Evolutionary conservation across 176 grass and related monocot species (phyloP), one percentile per base, ranked within the genome.

Genomic region (Triticum turgidum): DNA sequence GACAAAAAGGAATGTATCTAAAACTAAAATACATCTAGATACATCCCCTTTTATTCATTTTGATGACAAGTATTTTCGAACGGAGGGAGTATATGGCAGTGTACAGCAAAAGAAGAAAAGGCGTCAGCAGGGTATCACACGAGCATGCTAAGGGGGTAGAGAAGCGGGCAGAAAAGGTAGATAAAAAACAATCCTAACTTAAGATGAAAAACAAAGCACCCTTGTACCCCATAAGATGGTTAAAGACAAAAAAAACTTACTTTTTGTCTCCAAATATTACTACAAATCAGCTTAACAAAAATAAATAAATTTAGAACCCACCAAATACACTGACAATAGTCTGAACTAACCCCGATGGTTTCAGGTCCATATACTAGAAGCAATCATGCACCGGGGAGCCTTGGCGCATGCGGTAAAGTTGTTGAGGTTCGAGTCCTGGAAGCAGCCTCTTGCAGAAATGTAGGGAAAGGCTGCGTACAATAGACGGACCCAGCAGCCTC

Each of bases 241-340:
- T 74, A 13, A 52, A 52, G 13, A 73, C 52, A 41, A 44, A 45
- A 45, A 22, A 27, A 22, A 5, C 32, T 39, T 21, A 6, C 1
- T 1, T 52, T 85, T 41, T 67, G 77, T 52, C 74, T 77, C 72
- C 11, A 24, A 78, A 29, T 52, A 54, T 6, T 6, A 77, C 44
- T 78, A 24, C 27, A 77, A 25, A 85, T 66, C 22, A 78, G 64
- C 61, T 85, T 27, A 78, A 24, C 7, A 38, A 15, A 65, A 77
- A 35, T 77, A 10, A 77, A 37, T 30, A 30, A 25, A 25, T 30
- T 69, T 13, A 68, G 9, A 78, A 20, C 44, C 18, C 42, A 85
- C 5, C 62, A 54, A 68, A 56, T 56, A 52, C 30, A 68, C 30
- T 24, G 68, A 21, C 22, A 77, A 41, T 64, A 38, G 12, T 18